phyloP scores from a whole-genome alignment of 2,329 filamentous ascomycete genomes.

The Colletotrichum sp. region DNA sequence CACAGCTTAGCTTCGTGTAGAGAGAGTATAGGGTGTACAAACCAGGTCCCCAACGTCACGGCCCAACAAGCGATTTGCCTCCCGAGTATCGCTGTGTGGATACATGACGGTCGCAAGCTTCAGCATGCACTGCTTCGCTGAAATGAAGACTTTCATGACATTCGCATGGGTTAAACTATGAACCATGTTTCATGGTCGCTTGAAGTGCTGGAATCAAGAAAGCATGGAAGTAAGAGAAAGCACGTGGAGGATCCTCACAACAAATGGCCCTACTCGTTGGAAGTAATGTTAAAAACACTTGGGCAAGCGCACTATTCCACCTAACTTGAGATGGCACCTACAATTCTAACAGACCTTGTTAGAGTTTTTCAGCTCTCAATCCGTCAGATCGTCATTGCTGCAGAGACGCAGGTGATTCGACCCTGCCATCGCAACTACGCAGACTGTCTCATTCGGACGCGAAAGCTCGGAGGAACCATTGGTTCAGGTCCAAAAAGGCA shows the following conservation, averaged over 20 bases:
- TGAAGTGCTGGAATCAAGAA: not conserved
- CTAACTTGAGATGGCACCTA: not conserved
- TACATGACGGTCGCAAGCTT: not conserved
- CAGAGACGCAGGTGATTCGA: not conserved
- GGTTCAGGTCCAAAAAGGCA: not conserved
- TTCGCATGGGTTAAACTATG: not conserved
- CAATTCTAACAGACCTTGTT: not conserved
- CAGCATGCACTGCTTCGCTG: not conserved
- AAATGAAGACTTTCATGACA: not conserved
- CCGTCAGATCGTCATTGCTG: not conserved
- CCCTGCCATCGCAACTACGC: not conserved
- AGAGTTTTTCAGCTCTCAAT: not conserved
- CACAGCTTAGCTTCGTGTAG: too few relatives aligned
- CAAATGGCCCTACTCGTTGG: not conserved
- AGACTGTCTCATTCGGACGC: not conserved
- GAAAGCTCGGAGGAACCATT: slow-evolving; percentile 7
- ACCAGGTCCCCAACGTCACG: too few relatives aligned
- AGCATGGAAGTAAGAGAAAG: not conserved
- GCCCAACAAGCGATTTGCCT: too few relatives aligned
- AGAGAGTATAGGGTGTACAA: too few relatives aligned
- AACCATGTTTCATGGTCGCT: not conserved
- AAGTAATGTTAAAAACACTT: not conserved
- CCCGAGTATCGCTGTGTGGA: too few relatives aligned
- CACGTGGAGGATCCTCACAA: accelerated
- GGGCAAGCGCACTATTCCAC: not conserved